Evolutionary conservation across 148 eudicot species (phyloP), one percentile per base, ranked within the genome.

Genomic region (Rhododendron henanense): DNA sequence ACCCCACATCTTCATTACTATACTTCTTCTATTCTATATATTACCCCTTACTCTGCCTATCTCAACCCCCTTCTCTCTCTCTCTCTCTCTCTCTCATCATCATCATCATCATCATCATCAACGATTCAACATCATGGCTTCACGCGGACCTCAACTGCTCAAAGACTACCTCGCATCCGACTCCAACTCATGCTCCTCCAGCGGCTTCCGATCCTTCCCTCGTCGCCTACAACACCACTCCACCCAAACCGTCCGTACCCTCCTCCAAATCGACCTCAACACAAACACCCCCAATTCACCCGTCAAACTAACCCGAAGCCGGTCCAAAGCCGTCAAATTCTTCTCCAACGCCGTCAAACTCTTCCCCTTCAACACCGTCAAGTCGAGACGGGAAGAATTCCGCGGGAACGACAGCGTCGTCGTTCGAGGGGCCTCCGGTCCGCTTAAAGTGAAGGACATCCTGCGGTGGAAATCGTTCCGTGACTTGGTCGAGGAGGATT

Each of bases 391-490:
- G 1, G 39, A 31, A 13, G 39, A 71, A 4, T 69, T 28, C 15
- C 35, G 75, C 16, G 0, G 13, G 6, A 3, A 69, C 15, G 50
- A 31, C 37, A 71, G 28, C 61, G 59, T 4, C 65, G 76, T 15
- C 10, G 7, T 71, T 61, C 10, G 78, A 51, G 81, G 61, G 37
- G 79, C 84, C 39, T 45, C 81, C 13, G 83, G 39, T 18, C 84
- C 53, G 37, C 87, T 91, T 21, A 90, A 85, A 78, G 93, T 94
- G 37, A 93, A 89, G 88, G 97, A 94, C 77, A 94, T 94, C 67
- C 81, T 94, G 79, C 89, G 94, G 85, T 94, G 93, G 95, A 91
- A 55, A 85, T 94, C 97, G 74, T 93, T 89, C 45, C 89, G 92
- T 7, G 93, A 93, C 71, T 47, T 89, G 86, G 84, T 6, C 18